These are phyloP conservation scores for Rubia yunnanensis DNA, from an alignment of 257 asterid species.

Conservation along the genomic window DNA sequence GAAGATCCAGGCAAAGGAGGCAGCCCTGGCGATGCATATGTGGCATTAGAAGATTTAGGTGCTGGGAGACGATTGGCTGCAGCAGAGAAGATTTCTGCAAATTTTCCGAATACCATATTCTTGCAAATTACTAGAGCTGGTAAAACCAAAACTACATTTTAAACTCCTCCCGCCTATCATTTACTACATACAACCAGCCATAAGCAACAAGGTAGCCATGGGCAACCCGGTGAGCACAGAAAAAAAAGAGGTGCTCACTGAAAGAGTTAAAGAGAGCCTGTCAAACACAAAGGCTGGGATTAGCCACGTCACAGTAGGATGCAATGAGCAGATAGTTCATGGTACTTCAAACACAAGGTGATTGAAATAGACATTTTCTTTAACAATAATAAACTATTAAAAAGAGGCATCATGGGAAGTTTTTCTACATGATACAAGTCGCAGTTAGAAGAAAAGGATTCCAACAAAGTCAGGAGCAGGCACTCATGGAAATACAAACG, in stretches of 20 bases:
- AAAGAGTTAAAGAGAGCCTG: neutral
- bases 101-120: constrained; percentile 53
- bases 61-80: constrained; percentile 38
- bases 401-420: neutral
- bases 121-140: constrained; percentile 15
- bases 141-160: constrained; percentile 8
- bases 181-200: neutral
- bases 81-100: constrained; percentile 49
- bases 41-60: constrained; percentile 35
- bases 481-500: neutral
- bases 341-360: neutral
- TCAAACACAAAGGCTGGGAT: neutral
- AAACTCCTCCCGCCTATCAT: neutral
- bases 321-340: neutral
- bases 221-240: neutral
- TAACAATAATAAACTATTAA: too few species aligned
- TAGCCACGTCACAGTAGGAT: neutral
- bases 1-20: constrained; percentile 59
- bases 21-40: constrained; percentile 48
- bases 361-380: too few species aligned
- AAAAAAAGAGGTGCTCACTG: neutral
- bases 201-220: neutral
- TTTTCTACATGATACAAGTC: neutral
- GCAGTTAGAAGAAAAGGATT: too few species aligned
- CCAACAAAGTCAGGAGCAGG: neutral